Base-by-base conservation (phyloP, 371 early-diverging fungal genomes). In the Mucor irregularis region DNA sequence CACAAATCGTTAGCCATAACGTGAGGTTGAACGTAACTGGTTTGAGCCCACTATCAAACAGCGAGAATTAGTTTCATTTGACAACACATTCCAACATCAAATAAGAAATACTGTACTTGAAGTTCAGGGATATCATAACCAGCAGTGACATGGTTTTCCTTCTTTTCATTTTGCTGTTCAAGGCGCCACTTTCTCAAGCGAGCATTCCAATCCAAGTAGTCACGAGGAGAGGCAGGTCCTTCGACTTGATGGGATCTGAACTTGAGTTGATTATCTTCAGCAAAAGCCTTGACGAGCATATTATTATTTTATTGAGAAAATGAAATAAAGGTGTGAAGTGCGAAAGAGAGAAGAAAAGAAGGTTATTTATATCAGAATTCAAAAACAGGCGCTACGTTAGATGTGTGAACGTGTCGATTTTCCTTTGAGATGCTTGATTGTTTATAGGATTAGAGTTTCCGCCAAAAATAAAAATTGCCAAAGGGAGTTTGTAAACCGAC, bases 261-360 rank as follows among this genome's bases (percentile, higher is more conserved):
- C 31, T 62, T 67, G 59, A 67, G 67, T 42, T 58, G 30, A 26
- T 58, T 58, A 24, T 67, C 56, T 55, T 58, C 62, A 45, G 58
- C 40, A 31, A 50, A 67, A 50, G 67, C 55, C 43, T 67, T 67
- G 48, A 67, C 62, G 26, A 62, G 62, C 67, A 67, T 67, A 4
- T 43, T 35, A 30, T n/a, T 39, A 5, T 19, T 33, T 16, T 24
- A 34, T 0, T 43, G 33, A 19, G 9, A 34, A 19, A 38, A 22
- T 14, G 40, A 38, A 25, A 50, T n/a, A 17, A 34, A 40, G 4
- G 47, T 28, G 16, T 44, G 10, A 43, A 49, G 25, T 4, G 51
- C 4, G 3, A 49, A 43, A 46, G 26, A 55, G 30, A 31, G 21
- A 35, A 37, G 30, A 7, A 19, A 30, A 19, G 28, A 13, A 22